Evolutionary conservation across 23 red algal species (phyloP), one percentile per base, ranked within the genome.

Genomic region (Gracilaria domingensis): DNA sequence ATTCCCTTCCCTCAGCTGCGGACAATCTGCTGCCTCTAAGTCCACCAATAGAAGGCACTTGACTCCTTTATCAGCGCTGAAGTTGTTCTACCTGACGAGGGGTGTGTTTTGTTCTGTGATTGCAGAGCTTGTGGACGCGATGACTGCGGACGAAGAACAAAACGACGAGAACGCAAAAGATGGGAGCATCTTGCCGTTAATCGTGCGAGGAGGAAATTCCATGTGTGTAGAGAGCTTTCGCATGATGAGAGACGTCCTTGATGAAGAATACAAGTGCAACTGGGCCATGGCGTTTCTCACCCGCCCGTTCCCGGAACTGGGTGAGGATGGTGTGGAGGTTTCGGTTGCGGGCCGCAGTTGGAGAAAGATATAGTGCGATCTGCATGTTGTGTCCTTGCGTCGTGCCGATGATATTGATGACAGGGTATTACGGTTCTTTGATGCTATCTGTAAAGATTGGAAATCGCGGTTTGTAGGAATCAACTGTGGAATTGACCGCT

Each of bases 251-350:
- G 7, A 49, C 5, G 38, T 13, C 12, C 45, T 77, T 8, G 45
- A 77, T 35, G 45, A 28, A 77, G 36, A 50, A n/a, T 4, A 77
- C 12, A 1, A 25, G 23, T 77, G 50, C 21, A 77, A 37, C 72
- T 77, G 72, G 72, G 72, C 72, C 6, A 29, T 77, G 11, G 9
- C 42, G 38, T 32, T 77, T 23, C n/a, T 77, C 26, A 77, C 72
- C 1, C 72, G 72, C 18, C 72, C 72, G 14, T 77, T 40, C 34
- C 72, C 72, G 23, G 72, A 77, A 30, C 72, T 77, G 0, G 25
- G 42, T 51, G 45, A 77, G 40, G 45, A 51, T 20, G 72, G 72
- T 12, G 45, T 77, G 38, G 39, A 77, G 26, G 45, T 77, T 35
- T 28, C 50, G 45, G 45, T 77, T 49, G 40, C 72, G 16, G 23